phyloP scores from a whole-genome alignment of 1,284 basidiomycete species.

The Heimioporus retisporus region DNA sequence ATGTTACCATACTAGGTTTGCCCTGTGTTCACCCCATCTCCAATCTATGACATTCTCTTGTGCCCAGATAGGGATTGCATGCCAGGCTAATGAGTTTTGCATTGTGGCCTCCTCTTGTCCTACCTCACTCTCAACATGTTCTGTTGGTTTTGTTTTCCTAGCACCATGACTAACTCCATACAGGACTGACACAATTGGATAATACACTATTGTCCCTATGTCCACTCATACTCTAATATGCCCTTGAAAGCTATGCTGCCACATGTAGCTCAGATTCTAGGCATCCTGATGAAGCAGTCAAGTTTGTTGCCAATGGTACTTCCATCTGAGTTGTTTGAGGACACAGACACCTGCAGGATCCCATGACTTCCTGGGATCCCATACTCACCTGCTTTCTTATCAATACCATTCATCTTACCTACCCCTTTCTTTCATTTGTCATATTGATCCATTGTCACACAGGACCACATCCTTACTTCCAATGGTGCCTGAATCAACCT shows the following conservation, averaged over 20 bases:
- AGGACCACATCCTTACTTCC: conserved; percentile 85
- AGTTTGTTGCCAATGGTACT: no score
- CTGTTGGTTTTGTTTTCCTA: no score
- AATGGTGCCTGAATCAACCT: conserved; percentile 86
- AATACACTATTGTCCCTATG: conserved; percentile 86
- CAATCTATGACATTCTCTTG: no score
- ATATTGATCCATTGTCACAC: neutral
- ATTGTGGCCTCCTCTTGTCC: conserved; percentile 88
- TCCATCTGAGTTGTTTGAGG: conserved; percentile 69
- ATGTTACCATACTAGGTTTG: conserved; percentile 83
- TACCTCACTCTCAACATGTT: conserved; percentile 84
- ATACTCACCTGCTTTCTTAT: conserved; percentile 98
- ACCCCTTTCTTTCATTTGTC: neutral
- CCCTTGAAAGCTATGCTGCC: conserved; percentile 71
- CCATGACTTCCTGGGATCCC: conserved; percentile 86
- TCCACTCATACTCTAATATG: conserved; percentile 73
- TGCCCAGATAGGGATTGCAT: conserved; percentile 73
- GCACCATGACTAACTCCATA: no score
- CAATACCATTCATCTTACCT: conserved; percentile 76
- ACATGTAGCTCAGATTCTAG: conserved; percentile 79
- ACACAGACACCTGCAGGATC: conserved; percentile 57
- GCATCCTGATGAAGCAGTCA: conserved; percentile 60
- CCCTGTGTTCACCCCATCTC: no score
- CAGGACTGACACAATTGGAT: conserved; percentile 74
- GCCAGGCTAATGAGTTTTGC: conserved; percentile 91